Evolutionary conservation across 2,329 filamentous ascomycete genomes (phyloP), one percentile per base, ranked within the genome.

Genomic region (Boeremia exigua): DNA sequence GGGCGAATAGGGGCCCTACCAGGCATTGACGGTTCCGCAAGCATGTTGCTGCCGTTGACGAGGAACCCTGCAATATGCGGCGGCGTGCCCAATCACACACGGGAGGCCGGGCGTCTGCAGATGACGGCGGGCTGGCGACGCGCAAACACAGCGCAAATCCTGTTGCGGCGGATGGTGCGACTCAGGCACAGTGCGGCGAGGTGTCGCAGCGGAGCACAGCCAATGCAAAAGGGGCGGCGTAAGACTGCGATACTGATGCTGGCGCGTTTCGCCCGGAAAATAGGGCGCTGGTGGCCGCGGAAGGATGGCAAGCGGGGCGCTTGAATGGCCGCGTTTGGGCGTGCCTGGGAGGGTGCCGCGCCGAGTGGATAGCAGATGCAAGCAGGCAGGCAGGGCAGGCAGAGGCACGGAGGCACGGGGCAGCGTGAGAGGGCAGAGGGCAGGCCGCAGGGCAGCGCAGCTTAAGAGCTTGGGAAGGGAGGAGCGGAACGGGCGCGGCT

Each of bases 21-120:
- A 74, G 75, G 73, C 74, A 76, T 73, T 67, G 74, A 71, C 67
- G 73, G 66, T 59, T 76, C 74, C 62, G 74, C 74, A 63, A 77
- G 70, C 73, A 76, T 76, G 69, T 72, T 77, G 70, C 67, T 62
- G 69, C 62, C 58, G 68, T 62, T 70, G 59, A 55, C 59, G 46
- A 28, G 43, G 57, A 68, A 71, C 69, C 70, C 71, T 72, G 70
- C 58, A 55, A 48, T 46, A 71, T 63, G 68, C 65, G 69, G 70
- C 59, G 48, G 39, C 33, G 55, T 45, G 67, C 59, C 73, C 70
- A 75, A 75, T 73, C 67, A 74, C 42, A 64, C 57, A 58, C 61
- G 58, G 63, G 54, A 50, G 67, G 62, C 62, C 63, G 63, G 66
- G 63, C 48, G 27, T 45, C 44, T 45, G 48, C 48, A 49, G 65